phyloP scores from a whole-genome alignment of 805 yeast species.

The Nakazawaea populi region DNA sequence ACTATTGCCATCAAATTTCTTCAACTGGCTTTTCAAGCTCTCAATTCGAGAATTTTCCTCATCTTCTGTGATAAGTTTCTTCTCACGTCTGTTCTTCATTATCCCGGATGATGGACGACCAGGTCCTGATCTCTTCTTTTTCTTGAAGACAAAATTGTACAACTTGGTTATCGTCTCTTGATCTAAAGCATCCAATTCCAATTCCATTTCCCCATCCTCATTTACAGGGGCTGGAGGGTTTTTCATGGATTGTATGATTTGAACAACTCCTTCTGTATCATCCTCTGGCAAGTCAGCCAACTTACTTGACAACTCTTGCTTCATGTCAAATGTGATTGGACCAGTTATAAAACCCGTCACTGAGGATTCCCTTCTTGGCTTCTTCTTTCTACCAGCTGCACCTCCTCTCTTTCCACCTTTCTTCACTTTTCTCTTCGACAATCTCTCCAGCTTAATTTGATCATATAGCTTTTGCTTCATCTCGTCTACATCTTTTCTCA shows the following conservation, averaged over 20 bases:
- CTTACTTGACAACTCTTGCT: slow-evolving; percentile 84
- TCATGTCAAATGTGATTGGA: slow-evolving; percentile 88
- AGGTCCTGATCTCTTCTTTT: slow-evolving; percentile 29
- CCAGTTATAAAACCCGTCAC: slow-evolving; percentile 21
- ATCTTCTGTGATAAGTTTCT: slow-evolving; percentile 56
- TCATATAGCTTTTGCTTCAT: slow-evolving; percentile 76
- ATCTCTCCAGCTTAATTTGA: slow-evolving; percentile 58
- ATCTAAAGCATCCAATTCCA: slow-evolving; percentile 91
- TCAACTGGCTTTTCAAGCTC: slow-evolving; percentile 66
- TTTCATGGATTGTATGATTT: slow-evolving; percentile 76
- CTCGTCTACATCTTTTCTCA: slow-evolving; percentile 79
- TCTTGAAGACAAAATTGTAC: slow-evolving; percentile 71
- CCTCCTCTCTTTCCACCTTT: slow-evolving; percentile 27
- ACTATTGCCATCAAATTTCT: slow-evolving; percentile 53
- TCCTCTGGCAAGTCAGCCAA: slow-evolving; percentile 72
- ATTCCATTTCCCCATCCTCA: slow-evolving; percentile 89
- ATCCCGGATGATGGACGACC: slow-evolving; percentile 6
- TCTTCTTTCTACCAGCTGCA: slow-evolving; percentile 14
- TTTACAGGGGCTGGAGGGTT: slow-evolving; percentile 48
- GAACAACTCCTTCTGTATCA: slow-evolving; percentile 76
- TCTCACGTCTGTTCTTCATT: slow-evolving; percentile 35
- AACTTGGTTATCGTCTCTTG: slow-evolving; percentile 76
- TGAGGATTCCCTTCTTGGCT: slow-evolving; percentile 12
- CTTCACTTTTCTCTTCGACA: slow-evolving; percentile 39
- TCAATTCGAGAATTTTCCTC: slow-evolving; percentile 66